A percentile compares a stretch with the other conserved stretches of the same genome.
Evolutionary conservation across 148 eudicot species (phyloP).

Genomic region (Persicaria tinctoria): DNA sequence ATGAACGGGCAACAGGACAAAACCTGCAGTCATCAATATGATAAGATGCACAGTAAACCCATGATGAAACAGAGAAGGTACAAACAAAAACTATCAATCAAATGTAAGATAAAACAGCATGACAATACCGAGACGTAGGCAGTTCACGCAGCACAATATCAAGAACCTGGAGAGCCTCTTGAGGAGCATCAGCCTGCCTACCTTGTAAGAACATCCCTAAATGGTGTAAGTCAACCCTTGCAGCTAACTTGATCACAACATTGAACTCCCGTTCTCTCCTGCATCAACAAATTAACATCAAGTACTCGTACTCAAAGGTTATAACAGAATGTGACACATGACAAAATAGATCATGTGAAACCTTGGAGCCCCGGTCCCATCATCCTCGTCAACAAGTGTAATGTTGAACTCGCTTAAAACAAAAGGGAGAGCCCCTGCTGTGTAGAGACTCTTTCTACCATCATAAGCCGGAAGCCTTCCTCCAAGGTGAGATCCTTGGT

Average conservation of each 20-base stretch:
- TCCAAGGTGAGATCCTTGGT: slow-evolving; percentile 74
- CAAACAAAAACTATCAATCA: not conserved
- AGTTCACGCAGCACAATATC: slow-evolving; percentile 68
- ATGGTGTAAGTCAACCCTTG: slow-evolving; percentile 65
- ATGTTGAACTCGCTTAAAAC: slow-evolving; percentile 51
- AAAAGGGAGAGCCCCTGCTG: slow-evolving; percentile 88
- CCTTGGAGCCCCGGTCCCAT: slow-evolving; percentile 54
- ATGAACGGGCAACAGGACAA: slow-evolving; percentile 64
- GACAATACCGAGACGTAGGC: slow-evolving; percentile 45
- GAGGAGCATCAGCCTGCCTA: slow-evolving; percentile 70
- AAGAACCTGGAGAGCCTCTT: slow-evolving; percentile 73
- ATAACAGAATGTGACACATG: not conserved
- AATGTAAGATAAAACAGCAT: no score
- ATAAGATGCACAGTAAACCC: not conserved
- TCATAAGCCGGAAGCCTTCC: slow-evolving; percentile 63
- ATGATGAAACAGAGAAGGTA: not conserved
- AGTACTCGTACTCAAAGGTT: not conserved
- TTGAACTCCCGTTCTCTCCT: slow-evolving; percentile 57
- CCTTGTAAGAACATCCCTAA: slow-evolving; percentile 54
- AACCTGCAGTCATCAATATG: slow-evolving; percentile 23
- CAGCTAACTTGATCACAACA: slow-evolving; percentile 62
- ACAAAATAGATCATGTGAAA: slow-evolving; percentile 6
- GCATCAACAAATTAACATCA: slow-evolving; percentile 8
- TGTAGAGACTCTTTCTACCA: slow-evolving; percentile 71
- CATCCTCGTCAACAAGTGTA: slow-evolving; percentile 54